Conservation (phyloP, 108 stramenopile genomes). For the Aurantiochytrium sp. region DNA sequence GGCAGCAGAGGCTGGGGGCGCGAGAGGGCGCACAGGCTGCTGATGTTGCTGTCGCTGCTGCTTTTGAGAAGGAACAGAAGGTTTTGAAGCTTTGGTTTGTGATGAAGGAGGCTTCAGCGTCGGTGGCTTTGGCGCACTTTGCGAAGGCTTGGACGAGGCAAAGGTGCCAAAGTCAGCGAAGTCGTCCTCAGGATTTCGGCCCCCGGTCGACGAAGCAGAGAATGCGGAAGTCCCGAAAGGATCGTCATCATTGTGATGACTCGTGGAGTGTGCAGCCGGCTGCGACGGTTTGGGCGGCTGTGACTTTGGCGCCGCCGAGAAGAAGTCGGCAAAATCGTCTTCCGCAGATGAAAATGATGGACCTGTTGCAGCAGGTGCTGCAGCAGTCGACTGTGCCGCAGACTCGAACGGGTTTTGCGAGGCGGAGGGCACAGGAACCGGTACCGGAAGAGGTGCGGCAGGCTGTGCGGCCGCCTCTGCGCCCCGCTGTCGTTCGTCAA, state of each 20-base stretch:
- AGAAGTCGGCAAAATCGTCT: conserved; percentile 15
- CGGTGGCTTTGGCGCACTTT: neutral
- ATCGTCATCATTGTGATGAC: neutral
- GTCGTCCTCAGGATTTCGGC: neutral
- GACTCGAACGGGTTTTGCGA: neutral
- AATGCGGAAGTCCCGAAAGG: neutral
- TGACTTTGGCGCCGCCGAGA: neutral
- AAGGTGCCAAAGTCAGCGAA: neutral
- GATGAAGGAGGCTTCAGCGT: neutral
- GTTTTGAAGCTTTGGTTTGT: neutral
- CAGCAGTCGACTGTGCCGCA: neutral
- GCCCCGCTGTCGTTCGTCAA: neutral
- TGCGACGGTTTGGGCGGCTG: neutral
- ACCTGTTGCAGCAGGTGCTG: neutral
- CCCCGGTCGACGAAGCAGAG: neutral
- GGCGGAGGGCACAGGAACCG: neutral
- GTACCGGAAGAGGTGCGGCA: neutral
- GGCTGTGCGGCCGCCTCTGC: neutral
- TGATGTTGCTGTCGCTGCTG: neutral
- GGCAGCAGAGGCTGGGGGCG: too few relatives aligned
- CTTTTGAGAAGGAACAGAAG: neutral
- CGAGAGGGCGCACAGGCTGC: too few relatives aligned
- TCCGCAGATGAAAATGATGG: neutral
- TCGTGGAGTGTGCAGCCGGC: neutral
- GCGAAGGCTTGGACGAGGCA: neutral